A percentile compares a stretch with the other conserved stretches of the same genome.
Conservation (phyloP, 441 rosid genomes). For the Aquilaria agallochum region DNA sequence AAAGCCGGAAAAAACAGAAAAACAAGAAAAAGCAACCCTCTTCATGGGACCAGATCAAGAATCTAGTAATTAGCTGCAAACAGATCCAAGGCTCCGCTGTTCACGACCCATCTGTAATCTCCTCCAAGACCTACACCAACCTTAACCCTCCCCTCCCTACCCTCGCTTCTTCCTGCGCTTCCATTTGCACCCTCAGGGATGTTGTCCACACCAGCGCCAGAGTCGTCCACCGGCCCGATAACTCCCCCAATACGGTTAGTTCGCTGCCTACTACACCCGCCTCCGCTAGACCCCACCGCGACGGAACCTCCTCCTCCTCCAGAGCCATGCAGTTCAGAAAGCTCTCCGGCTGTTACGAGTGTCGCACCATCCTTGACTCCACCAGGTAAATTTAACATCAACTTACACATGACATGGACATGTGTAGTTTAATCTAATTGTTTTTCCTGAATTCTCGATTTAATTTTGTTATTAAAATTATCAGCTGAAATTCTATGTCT, state of each 20-base stretch:
- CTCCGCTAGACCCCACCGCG: conserved; percentile 37
- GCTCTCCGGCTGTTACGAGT: conserved; percentile 96
- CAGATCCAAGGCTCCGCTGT: conserved; percentile 70
- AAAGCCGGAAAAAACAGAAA: conserved; percentile 19
- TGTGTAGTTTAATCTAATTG: too few relatives aligned
- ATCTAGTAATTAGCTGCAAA: conserved; percentile 68
- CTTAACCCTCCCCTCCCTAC: conserved; percentile 30
- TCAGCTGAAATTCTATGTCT: not conserved
- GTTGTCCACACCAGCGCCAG: conserved; percentile 86
- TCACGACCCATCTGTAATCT: conserved; percentile 41
- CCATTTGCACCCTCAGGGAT: conserved; percentile 35
- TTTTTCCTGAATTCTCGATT: not conserved
- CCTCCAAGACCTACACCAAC: conserved; percentile 32
- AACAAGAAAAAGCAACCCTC: conserved; percentile 45
- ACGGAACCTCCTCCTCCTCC: conserved; percentile 32
- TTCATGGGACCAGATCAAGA: conserved; percentile 98
- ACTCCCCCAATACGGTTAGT: conserved; percentile 60
- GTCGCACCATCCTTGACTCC: conserved; percentile 90
- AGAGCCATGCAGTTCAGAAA: conserved; percentile 89
- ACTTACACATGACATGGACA: too few relatives aligned
- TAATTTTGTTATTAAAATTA: not conserved
- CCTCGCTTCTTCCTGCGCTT: conserved; percentile 69
- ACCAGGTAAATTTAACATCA: conserved; percentile 43
- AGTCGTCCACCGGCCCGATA: conserved; percentile 84
- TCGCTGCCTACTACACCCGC: conserved; percentile 25